Evolutionary conservation across 2,329 filamentous ascomycete genomes (phyloP).

Genomic region (Pseudogymnoascus sp.): DNA sequence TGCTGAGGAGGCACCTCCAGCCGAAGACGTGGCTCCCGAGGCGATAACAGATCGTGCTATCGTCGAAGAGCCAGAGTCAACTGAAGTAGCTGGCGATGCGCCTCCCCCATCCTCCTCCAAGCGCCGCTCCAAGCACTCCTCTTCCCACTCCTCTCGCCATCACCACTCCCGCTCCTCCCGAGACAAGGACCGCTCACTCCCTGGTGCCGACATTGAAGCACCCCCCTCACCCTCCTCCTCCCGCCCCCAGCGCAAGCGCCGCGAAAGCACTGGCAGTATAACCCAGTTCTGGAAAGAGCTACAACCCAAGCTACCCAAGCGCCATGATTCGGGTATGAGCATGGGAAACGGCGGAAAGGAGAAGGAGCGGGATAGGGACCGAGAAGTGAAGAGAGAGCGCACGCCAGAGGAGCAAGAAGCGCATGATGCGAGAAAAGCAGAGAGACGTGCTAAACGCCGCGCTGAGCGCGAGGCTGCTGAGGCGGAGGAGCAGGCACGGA

Average conservation of each 20-base stretch:
- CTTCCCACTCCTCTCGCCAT: neutral
- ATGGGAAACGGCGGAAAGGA: conserved; percentile 20
- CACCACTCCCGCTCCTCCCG: neutral
- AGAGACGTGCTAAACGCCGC: conserved; percentile 13
- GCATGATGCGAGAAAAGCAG: conserved; percentile 25
- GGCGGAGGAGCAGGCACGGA: neutral
- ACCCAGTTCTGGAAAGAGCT: conserved; percentile 14
- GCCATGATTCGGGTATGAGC: conserved; percentile 25
- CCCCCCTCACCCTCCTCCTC: conserved; percentile 17
- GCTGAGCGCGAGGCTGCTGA: neutral
- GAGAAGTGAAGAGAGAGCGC: conserved; percentile 16
- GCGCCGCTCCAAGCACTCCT: conserved; percentile 10
- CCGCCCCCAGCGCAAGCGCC: conserved; percentile 19
- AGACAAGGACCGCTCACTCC: conserved; percentile 10
- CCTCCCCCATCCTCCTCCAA: conserved; percentile 4
- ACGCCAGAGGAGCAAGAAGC: conserved; percentile 26
- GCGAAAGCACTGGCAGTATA: conserved; percentile 19
- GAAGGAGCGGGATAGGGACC: neutral
- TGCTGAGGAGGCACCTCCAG: conserved; percentile 12
- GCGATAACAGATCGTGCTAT: conserved; percentile 17
- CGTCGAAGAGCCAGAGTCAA: conserved; percentile 21
- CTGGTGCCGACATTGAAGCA: too few relatives aligned
- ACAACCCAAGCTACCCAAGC: conserved; percentile 18
- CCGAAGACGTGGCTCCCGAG: conserved; percentile 8
- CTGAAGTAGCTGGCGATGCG: conserved; percentile 15